These are phyloP conservation scores for Chlorociboria aeruginascens DNA, from an alignment of 495 filamentous ascomycete genomes.

Conservation along the genomic window DNA sequence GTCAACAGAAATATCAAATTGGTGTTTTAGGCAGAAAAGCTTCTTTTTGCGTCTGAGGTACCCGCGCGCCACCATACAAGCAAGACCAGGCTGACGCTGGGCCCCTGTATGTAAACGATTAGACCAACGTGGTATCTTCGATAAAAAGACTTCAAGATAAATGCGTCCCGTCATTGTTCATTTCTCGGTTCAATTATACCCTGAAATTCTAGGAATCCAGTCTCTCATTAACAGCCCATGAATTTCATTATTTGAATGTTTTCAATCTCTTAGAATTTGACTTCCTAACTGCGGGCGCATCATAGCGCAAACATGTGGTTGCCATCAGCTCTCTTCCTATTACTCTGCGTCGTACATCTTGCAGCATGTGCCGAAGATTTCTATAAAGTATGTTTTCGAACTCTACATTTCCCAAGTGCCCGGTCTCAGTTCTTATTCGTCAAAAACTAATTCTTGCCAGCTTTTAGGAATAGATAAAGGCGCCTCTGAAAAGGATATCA, in stretches of 20 bases:
- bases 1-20: too few species aligned
- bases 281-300: conserved; percentile 10
- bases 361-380: conserved; percentile 57
- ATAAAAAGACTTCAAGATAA: not conserved
- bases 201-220: conserved; percentile 1
- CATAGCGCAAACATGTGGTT: conserved; percentile 16
- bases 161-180: not conserved
- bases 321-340: conserved; percentile 20
- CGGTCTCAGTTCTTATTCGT: not conserved
- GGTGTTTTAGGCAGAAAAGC: not conserved
- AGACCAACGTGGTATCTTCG: conserved; percentile 17
- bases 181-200: not conserved
- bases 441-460: conserved; percentile 22
- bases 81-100: too few species aligned
- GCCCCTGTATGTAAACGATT: conserved; percentile 1
- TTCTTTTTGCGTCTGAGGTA: not conserved
- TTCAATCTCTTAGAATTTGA: conserved; percentile 1
- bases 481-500: conserved; percentile 84
- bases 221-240: conserved; percentile 16
- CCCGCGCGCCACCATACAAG: too few species aligned
- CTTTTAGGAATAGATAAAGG: conserved; percentile 70
- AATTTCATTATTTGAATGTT: conserved; percentile 1
- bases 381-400: conserved; percentile 53
- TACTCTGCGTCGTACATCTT: conserved; percentile 33
- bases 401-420: not conserved